Evolutionary conservation across 2,329 filamentous ascomycete species (phyloP).

Genomic region (Ophiostoma tasmaniense): DNA sequence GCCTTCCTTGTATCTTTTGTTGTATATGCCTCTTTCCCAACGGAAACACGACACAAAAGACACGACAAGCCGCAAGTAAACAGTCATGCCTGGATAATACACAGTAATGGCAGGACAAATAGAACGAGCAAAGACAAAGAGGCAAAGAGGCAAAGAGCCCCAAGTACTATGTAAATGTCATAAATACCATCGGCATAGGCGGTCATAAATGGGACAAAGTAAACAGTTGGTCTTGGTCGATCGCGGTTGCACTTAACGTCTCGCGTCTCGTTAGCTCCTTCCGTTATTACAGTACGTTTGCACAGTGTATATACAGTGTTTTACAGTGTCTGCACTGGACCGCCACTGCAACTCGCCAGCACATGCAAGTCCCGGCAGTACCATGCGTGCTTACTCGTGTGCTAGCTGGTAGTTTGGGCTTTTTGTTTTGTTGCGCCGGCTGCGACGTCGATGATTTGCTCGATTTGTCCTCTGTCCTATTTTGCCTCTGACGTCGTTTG

Average conservation of each 20-base stretch:
- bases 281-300: neutral
- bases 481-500: neutral
- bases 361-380: neutral
- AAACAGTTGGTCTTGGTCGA: conserved; percentile 11
- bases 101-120: neutral
- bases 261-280: conserved; percentile 17
- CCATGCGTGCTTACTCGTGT: neutral
- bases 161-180: neutral
- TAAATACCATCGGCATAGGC: neutral
- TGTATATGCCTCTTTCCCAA: neutral
- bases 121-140: neutral
- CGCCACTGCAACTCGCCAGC: neutral
- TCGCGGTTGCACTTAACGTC: conserved; percentile 21
- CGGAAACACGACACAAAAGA: neutral
- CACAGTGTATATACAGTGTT: neutral
- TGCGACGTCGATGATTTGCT: too few species aligned
- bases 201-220: neutral
- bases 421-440: conserved; percentile 2
- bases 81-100: neutral
- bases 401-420: neutral
- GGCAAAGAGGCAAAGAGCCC: neutral
- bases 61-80: neutral
- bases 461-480: neutral
- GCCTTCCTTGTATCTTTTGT: neutral
- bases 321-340: neutral